phyloP scores from a whole-genome alignment of 2,329 filamentous ascomycete genomes.

The Penicillium sp. region DNA sequence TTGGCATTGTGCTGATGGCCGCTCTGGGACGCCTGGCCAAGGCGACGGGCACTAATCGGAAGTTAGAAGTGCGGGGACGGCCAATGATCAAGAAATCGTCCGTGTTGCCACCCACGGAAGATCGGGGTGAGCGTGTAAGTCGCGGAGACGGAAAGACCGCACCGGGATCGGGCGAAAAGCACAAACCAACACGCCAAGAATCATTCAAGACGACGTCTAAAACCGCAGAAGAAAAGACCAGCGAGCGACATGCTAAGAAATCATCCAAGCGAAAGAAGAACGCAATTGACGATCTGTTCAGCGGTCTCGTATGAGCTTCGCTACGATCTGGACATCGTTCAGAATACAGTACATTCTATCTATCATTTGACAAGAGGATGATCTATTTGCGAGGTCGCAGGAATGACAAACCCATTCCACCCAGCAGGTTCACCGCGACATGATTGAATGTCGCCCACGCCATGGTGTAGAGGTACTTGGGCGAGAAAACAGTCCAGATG shows the following conservation, averaged over 20 bases:
- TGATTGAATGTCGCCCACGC: slow-evolving; percentile 84
- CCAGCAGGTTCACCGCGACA: slow-evolving; percentile 62
- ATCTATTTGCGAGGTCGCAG: slow-evolving; percentile 8
- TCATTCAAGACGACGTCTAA: slow-evolving; percentile 2
- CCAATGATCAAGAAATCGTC: neutral
- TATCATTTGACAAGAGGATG: neutral
- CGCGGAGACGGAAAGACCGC: slow-evolving; percentile 11
- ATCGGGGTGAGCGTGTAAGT: slow-evolving; percentile 23
- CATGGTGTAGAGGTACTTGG: slow-evolving; percentile 89
- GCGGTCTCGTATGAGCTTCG: slow-evolving; percentile 44
- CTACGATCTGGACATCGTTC: neutral
- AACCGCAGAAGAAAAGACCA: slow-evolving; percentile 6
- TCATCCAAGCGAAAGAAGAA: slow-evolving; percentile 55
- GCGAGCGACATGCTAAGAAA: slow-evolving; percentile 15
- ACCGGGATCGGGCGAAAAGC: neutral
- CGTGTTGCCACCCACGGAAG: slow-evolving; percentile 13
- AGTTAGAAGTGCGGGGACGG: slow-evolving; percentile 11
- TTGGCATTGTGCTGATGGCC: slow-evolving; percentile 64
- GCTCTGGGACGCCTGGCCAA: slow-evolving; percentile 55
- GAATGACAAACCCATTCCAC: slow-evolving; percentile 35
- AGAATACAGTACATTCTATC: neutral
- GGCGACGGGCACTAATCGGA: slow-evolving; percentile 35
- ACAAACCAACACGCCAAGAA: no score
- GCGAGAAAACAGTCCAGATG: slow-evolving; percentile 98
- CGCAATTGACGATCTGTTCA: slow-evolving; percentile 69